Evolutionary conservation across 306 rosid species (phyloP).

Genomic region (Ceratonia siliqua): DNA sequence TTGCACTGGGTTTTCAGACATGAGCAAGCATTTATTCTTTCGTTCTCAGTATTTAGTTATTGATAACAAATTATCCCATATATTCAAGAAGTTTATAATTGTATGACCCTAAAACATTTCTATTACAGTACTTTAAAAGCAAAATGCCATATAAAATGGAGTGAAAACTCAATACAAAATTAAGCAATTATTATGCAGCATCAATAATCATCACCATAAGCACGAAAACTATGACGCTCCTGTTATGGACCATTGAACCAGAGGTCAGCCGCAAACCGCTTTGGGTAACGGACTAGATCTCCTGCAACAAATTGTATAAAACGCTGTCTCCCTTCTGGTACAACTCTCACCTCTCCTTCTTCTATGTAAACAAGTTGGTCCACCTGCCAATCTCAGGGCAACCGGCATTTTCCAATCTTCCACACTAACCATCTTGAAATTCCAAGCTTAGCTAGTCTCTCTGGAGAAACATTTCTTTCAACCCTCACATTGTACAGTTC

Average conservation of each 20-base stretch:
- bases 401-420: constrained; percentile 76
- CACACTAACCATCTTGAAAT: constrained; percentile 85
- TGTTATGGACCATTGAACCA: constrained; percentile 85
- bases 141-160: not conserved
- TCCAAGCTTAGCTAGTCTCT: constrained; percentile 66
- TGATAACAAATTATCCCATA: not conserved
- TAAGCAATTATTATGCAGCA: not conserved
- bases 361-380: constrained; percentile 88
- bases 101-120: not conserved
- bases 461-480: constrained; percentile 60
- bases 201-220: constrained; percentile 71
- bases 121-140: not conserved
- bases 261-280: constrained; percentile 92
- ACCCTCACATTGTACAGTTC: constrained; percentile 79
- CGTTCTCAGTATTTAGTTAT: not conserved
- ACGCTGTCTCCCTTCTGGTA: constrained; percentile 78
- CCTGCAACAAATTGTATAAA: constrained; percentile 85
- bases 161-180: not conserved
- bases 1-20: too few species aligned
- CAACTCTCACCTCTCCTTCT: constrained; percentile 93
- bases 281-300: constrained; percentile 80
- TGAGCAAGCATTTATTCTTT: not conserved
- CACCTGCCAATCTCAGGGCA: constrained; percentile 98
- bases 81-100: not conserved
- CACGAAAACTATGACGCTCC: constrained; percentile 83